phyloP scores from a whole-genome alignment of 179 eudicot species.

The Dionaea muscipula region DNA sequence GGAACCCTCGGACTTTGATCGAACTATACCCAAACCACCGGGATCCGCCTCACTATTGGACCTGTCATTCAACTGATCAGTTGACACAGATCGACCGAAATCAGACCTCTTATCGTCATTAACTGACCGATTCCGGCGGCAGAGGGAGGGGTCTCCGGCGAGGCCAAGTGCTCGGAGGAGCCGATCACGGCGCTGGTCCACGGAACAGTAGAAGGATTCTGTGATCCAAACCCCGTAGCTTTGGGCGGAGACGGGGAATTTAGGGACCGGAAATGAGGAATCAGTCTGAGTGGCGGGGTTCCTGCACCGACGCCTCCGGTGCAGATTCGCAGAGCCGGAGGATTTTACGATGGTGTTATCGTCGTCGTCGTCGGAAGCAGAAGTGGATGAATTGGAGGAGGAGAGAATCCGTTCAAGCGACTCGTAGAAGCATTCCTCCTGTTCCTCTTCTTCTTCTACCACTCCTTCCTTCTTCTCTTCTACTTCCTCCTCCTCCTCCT shows the following conservation, averaged over 20 bases:
- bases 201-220: conserved; percentile 38
- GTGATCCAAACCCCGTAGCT: conserved; percentile 73
- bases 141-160: conserved; percentile 41
- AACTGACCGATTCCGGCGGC: conserved; percentile 4
- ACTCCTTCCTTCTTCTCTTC: background rate
- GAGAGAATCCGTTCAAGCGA: conserved; percentile 67
- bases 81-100: conserved; percentile 30
- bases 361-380: conserved; percentile 29
- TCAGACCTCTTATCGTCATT: background rate
- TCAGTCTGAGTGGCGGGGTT: conserved; percentile 2
- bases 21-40: conserved; percentile 8
- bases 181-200: conserved; percentile 67
- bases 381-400: conserved; percentile 52
- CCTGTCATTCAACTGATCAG: conserved; percentile 11
- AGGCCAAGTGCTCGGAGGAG: conserved; percentile 57
- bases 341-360: too few relatives aligned
- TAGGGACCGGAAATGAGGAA: conserved; percentile 14
- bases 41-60: background rate
- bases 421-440: conserved; percentile 48
- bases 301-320: background rate
- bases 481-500: conserved; percentile 17
- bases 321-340: conserved; percentile 2
- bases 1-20: conserved; percentile 26
- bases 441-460: conserved; percentile 18
- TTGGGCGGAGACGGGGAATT: conserved; percentile 30